These are phyloP conservation scores for Lachancea nothofagi DNA, from an alignment of 805 yeast genomes.

Conservation along the genomic window DNA sequence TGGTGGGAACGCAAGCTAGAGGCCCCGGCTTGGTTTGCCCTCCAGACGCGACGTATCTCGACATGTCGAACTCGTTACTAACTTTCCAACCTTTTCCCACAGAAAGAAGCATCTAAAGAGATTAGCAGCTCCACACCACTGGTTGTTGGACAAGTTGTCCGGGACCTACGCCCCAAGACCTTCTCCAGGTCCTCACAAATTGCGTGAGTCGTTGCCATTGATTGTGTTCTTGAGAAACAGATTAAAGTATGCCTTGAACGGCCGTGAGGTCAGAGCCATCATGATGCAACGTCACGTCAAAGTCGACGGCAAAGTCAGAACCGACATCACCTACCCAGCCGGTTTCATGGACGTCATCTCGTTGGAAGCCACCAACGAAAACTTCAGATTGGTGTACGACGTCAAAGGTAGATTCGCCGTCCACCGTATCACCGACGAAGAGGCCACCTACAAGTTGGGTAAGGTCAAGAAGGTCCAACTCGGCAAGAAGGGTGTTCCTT, in stretches of 20 bases:
- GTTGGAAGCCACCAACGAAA: constrained; percentile 96
- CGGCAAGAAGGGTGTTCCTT: constrained; percentile 98
- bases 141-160: constrained; percentile 99
- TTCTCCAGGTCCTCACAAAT: constrained; percentile 99
- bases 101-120: constrained; percentile 99
- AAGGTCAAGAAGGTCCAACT: constrained; percentile 97
- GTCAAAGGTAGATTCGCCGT: constrained; percentile 98
- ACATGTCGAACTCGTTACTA: too few species aligned
- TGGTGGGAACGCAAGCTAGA: not conserved
- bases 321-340: constrained; percentile 97
- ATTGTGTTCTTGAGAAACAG: constrained; percentile 97
- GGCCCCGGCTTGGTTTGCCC: not conserved
- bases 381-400: constrained; percentile 98
- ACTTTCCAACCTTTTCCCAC: constrained; percentile 21
- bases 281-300: constrained; percentile 97
- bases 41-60: too few species aligned
- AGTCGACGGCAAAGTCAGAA: constrained; percentile 99
- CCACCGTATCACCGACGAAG: constrained; percentile 99
- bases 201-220: constrained; percentile 96
- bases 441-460: constrained; percentile 96
- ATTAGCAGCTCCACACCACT: constrained; percentile 99
- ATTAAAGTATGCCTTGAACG: constrained; percentile 97
- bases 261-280: constrained; percentile 97
- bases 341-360: constrained; percentile 99
- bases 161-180: constrained; percentile 99